Percentiles rank a stretch among this genome's conserved stretches.
These are phyloP conservation scores for Lactifluus rugatus DNA, from an alignment of 768 basidiomycete species.

Conservation along the genomic window DNA sequence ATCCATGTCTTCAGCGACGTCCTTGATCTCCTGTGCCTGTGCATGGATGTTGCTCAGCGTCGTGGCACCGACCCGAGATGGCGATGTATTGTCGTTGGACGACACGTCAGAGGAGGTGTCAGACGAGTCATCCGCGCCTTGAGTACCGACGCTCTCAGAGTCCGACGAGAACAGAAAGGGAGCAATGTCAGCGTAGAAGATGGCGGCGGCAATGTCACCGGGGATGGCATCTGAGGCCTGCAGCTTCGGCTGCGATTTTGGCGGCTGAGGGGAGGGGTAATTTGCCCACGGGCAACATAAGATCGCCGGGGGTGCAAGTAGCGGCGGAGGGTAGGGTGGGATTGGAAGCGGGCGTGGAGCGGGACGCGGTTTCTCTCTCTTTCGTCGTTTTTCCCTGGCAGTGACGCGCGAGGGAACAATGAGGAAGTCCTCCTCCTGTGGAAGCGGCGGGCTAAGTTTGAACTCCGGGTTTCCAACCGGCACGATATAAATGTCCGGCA, in stretches of 20 bases:
- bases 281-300: background rate
- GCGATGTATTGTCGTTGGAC: background rate
- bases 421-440: conserved; percentile 10
- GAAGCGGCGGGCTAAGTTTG: background rate
- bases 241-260: background rate
- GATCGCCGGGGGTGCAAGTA: background rate
- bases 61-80: background rate
- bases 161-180: background rate
- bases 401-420: background rate
- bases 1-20: conserved; percentile 18
- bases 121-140: background rate
- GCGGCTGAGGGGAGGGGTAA: background rate
- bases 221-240: background rate
- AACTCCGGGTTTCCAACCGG: background rate
- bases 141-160: background rate
- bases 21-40: conserved; percentile 23
- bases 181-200: background rate
- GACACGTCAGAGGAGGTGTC: background rate
- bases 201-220: background rate
- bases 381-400: background rate
- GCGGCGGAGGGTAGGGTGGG: background rate
- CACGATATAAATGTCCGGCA: conserved; percentile 1
- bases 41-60: conserved; percentile 6
- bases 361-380: background rate
- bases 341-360: conserved; percentile 3